A percentile compares a stretch with the other conserved stretches of the same genome.
These are phyloP conservation scores for Aspergillus carlsbadensis DNA, from an alignment of 495 filamentous ascomycete genomes.

Conservation along the genomic window DNA sequence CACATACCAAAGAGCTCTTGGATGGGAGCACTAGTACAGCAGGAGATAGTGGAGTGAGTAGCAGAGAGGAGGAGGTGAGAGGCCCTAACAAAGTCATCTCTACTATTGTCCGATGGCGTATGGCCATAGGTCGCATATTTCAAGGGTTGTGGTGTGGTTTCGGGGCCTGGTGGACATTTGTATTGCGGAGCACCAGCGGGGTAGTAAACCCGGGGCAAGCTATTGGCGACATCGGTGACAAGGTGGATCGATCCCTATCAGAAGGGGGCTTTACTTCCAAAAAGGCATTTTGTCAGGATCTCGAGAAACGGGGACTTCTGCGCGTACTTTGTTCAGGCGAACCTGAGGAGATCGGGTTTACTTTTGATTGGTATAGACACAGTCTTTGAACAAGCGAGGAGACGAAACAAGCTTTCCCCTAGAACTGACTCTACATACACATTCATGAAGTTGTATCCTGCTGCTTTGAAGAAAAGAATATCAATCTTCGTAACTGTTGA, in stretches of 20 bases:
- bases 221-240: conserved; percentile 10
- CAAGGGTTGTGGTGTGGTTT: conserved; percentile 3
- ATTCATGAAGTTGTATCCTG: too few relatives aligned
- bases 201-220: neutral
- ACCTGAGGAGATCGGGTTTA: conserved; percentile 30
- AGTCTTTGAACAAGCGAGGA: too few relatives aligned
- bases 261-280: conserved; percentile 6
- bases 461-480: too few relatives aligned
- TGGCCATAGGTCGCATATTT: neutral
- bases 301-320: conserved; percentile 33
- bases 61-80: neutral
- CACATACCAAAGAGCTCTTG: conserved; percentile 20
- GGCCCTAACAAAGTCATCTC: neutral
- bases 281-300: conserved; percentile 27
- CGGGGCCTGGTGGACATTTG: conserved; percentile 2
- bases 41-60: neutral
- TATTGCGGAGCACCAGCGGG: neutral
- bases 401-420: too few relatives aligned
- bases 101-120: conserved; percentile 2
- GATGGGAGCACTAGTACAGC: neutral
- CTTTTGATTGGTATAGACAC: conserved; percentile 2
- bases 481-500: too few relatives aligned
- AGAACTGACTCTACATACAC: too few relatives aligned
- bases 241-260: conserved; percentile 4
- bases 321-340: conserved; percentile 25